Base-by-base conservation (phyloP, 2,329 filamentous ascomycete species). In the Shiraia sp. region DNA sequence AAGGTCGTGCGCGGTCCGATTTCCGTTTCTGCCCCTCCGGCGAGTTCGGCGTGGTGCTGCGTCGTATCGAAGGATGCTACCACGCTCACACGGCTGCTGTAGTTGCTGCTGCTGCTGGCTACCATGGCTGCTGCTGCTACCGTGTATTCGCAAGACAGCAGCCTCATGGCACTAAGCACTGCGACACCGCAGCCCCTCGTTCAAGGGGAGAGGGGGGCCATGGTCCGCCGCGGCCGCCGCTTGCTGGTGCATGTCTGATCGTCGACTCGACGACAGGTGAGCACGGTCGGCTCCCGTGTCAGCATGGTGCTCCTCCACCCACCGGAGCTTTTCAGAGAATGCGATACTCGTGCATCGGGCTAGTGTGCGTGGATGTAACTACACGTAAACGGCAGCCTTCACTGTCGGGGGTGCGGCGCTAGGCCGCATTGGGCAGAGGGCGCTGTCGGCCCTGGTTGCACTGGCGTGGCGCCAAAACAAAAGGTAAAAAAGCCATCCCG, bases 391-490 rank as follows among this genome's bases (percentile, higher is more conserved):
- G 39, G 41, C 41, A 42, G 30, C 27, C 16, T 32, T 40, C 24
- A 32, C 16, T 13, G 28, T 23, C 23, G 25, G 30, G 16, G 14
- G 19, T 30, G 16, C 19, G 8, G 13, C 9, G 7, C 32, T 41
- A 35, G 17, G 19, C 51, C 31, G 13, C 36, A 48, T 55, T 24
- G 22, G 19, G 19, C 19, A 44, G 39, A 16, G n/a, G 26, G 17
- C 37, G 30, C 39, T 35, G 30, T 29, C 29, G 42, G 42, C 45
- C 40, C 47, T 49, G 32, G 46, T 34, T 42, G 17, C 33, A 32
- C 42, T 52, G 54, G 48, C 50, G 47, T 50, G 42, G 51, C 52
- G 52, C 57, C 56, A 60, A 53, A 53, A 49, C 51, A 57, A 57
- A 59, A 48, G 49, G 43, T 41, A 45, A 48, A 53, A 44, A 55